phyloP scores from a whole-genome alignment of 352 stramenopile genomes.

The Pythium aquatile region DNA sequence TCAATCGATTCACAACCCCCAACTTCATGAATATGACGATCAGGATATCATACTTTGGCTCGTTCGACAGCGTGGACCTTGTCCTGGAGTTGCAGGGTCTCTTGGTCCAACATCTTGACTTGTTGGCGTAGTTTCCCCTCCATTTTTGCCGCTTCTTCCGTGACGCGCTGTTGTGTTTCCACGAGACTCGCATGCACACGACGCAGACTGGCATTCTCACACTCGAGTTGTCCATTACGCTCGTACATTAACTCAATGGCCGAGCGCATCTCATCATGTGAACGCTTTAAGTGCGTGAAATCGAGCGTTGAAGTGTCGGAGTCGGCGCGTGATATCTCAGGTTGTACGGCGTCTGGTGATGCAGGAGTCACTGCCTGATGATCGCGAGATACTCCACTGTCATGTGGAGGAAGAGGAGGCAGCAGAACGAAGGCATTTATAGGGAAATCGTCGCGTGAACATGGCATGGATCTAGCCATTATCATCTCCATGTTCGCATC shows the following conservation, averaged over 20 bases:
- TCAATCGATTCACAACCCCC: not conserved
- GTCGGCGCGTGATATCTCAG: not conserved
- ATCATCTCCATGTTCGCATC: not conserved
- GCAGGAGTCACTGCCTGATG: not conserved
- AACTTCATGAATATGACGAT: not conserved
- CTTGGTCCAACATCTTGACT: slow-evolving; percentile 1
- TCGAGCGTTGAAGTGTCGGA: not conserved
- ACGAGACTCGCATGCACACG: slow-evolving; percentile 11
- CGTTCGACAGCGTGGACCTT: slow-evolving; percentile 4
- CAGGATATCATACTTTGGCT: slow-evolving; percentile 1
- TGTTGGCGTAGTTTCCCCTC: slow-evolving; percentile 3
- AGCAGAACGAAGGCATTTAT: slow-evolving; percentile 28
- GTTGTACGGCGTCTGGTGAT: slow-evolving; percentile 1
- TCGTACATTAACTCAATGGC: slow-evolving; percentile 31
- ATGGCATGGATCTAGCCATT: slow-evolving; percentile 1
- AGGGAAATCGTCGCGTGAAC: slow-evolving; percentile 20
- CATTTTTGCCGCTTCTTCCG: not conserved
- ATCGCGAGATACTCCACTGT: not conserved
- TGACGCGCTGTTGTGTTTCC: slow-evolving; percentile 8
- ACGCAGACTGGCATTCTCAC: slow-evolving; percentile 2
- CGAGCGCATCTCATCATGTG: slow-evolving; percentile 29
- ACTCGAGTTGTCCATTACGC: slow-evolving; percentile 5
- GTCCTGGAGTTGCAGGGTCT: slow-evolving; percentile 9
- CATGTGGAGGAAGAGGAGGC: not conserved
- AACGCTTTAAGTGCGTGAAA: slow-evolving; percentile 28